These are phyloP conservation scores for Erythrophleum fordii DNA, from an alignment of 306 rosid genomes.

Conservation along the genomic window DNA sequence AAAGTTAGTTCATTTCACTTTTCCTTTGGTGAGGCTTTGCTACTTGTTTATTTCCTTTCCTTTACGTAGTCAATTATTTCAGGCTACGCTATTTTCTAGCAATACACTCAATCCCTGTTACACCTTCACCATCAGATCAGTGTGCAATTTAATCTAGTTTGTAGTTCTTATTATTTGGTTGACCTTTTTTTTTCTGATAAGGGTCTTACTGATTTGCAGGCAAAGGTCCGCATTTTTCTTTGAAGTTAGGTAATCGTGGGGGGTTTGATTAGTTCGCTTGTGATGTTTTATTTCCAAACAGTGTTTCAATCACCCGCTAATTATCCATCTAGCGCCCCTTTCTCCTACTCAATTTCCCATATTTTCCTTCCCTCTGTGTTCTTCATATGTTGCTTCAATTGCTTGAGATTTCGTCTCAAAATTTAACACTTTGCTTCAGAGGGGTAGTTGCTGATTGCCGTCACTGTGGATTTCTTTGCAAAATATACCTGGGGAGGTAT, in stretches of 20 bases:
- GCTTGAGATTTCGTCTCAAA: slow-evolving; percentile 64
- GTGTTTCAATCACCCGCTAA: slow-evolving; percentile 52
- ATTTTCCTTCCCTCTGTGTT: slow-evolving; percentile 72
- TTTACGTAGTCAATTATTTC: slow-evolving; percentile 11
- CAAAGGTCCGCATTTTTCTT: slow-evolving; percentile 41
- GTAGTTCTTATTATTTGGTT: neutral
- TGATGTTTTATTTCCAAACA: slow-evolving; percentile 84
- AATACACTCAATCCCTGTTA: neutral
- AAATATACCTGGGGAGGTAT: neutral
- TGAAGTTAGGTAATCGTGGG: slow-evolving; percentile 36
- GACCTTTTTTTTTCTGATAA: no score
- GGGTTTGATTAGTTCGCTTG: slow-evolving; percentile 57
- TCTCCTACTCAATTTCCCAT: slow-evolving; percentile 68
- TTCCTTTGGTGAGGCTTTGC: slow-evolving; percentile 34
- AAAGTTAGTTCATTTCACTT: slow-evolving; percentile 35
- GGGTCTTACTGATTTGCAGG: slow-evolving; percentile 38
- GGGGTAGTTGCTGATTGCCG: slow-evolving; percentile 34
- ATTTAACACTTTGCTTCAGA: slow-evolving; percentile 44
- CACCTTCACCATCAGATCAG: slow-evolving; percentile 26
- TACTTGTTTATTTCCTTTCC: slow-evolving; percentile 14
- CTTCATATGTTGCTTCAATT: slow-evolving; percentile 72
- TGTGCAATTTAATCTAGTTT: slow-evolving; percentile 13
- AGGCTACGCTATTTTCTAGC: neutral
- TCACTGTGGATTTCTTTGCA: slow-evolving; percentile 34
- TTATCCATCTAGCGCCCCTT: slow-evolving; percentile 56